A percentile compares a stretch with the other conserved stretches of the same genome.
Conservation (phyloP, 2,329 filamentous ascomycete genomes). For the Penicillium hordei region DNA sequence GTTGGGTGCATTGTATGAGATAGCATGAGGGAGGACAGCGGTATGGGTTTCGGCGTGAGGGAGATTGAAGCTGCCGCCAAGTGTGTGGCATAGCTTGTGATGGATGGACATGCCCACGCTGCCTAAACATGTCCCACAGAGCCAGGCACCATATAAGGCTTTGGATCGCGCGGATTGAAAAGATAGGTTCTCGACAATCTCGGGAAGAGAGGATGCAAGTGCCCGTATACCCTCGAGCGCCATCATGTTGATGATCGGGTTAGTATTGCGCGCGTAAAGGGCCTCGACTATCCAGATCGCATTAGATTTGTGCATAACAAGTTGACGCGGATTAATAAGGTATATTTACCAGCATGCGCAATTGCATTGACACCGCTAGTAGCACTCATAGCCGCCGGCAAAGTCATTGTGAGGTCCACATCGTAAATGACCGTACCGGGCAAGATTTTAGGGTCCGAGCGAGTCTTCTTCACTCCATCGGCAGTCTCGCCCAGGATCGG, state of each 20-base stretch:
- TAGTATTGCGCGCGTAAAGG: constrained; percentile 61
- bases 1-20: constrained; percentile 61
- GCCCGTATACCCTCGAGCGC: constrained; percentile 58
- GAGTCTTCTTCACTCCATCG: constrained; percentile 59
- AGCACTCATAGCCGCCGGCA: constrained; percentile 54
- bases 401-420: constrained; percentile 60
- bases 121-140: constrained; percentile 62
- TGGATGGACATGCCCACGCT: constrained; percentile 64
- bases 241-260: constrained; percentile 60
- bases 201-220: constrained; percentile 56
- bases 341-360: constrained; percentile 56
- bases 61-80: constrained; percentile 63
- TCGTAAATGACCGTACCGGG: constrained; percentile 65
- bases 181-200: constrained; percentile 49
- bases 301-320: neutral
- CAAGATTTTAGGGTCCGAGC: constrained; percentile 58
- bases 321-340: neutral
- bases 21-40: constrained; percentile 61
- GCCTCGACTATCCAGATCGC: constrained; percentile 53
- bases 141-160: constrained; percentile 64
- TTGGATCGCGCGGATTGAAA: constrained; percentile 50
- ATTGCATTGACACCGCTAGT: constrained; percentile 66
- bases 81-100: constrained; percentile 66
- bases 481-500: constrained; percentile 63
- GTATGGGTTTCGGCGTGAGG: constrained; percentile 67